These are phyloP conservation scores for Aureobasidium mangrovei DNA, from an alignment of 2,329 filamentous ascomycete genomes.

Conservation along the genomic window DNA sequence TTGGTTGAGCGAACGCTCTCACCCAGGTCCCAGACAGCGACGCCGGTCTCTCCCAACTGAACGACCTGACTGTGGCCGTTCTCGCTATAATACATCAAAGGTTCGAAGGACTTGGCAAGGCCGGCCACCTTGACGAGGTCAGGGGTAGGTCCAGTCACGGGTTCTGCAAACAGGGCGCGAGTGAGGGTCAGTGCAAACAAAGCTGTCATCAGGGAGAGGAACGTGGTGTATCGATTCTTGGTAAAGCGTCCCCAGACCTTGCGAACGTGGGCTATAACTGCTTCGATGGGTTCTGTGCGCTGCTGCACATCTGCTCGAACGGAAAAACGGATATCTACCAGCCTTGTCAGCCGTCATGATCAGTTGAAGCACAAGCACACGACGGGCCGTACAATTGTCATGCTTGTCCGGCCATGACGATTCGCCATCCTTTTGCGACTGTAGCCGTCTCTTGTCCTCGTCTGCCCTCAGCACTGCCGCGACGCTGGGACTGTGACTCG, in stretches of 20 bases:
- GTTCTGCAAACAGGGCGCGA: slow-evolving; percentile 61
- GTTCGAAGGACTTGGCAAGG: slow-evolving; percentile 85
- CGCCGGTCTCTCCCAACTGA: slow-evolving; percentile 80
- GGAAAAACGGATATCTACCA: slow-evolving; percentile 74
- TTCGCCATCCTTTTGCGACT: slow-evolving; percentile 4
- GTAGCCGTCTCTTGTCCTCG: slow-evolving; percentile 13
- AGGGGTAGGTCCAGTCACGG: slow-evolving; percentile 57
- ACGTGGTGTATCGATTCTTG: slow-evolving; percentile 58
- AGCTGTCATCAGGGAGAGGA: slow-evolving; percentile 52
- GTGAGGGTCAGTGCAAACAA: slow-evolving; percentile 58
- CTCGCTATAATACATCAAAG: slow-evolving; percentile 89
- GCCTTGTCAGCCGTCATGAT: slow-evolving; percentile 16
- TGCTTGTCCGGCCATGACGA: slow-evolving; percentile 11
- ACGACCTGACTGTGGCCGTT: slow-evolving; percentile 78
- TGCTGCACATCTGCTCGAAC: slow-evolving; percentile 83
- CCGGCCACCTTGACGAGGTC: slow-evolving; percentile 87
- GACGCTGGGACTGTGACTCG: slow-evolving; percentile 18
- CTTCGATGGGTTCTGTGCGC: slow-evolving; percentile 73
- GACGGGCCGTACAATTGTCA: slow-evolving; percentile 27
- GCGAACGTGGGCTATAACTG: slow-evolving; percentile 56
- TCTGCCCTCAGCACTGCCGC: slow-evolving; percentile 5
- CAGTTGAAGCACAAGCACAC: slow-evolving; percentile 11
- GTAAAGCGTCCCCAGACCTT: slow-evolving; percentile 53
- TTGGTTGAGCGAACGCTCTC: slow-evolving; percentile 84
- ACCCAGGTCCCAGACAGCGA: slow-evolving; percentile 89